Evolutionary conservation across 169 alveolate species (phyloP).

Genomic region (Neospora caninum): DNA sequence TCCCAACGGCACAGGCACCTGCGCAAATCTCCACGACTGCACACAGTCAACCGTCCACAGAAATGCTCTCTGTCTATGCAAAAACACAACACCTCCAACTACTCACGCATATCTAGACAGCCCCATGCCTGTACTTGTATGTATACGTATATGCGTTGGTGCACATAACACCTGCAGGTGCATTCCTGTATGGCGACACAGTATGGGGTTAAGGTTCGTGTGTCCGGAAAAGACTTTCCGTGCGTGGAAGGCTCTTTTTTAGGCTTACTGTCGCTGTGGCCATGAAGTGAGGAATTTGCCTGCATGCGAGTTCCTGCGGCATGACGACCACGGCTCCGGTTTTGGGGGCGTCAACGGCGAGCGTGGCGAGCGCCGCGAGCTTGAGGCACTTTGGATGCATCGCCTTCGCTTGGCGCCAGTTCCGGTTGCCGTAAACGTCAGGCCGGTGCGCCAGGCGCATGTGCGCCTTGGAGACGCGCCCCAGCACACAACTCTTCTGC

Average conservation of each 20-base stretch:
- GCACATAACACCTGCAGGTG: too few relatives aligned
- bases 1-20: too few relatives aligned
- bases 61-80: background rate
- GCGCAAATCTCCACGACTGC: too few relatives aligned
- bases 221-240: too few relatives aligned
- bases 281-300: conserved; percentile 38
- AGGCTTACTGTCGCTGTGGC: conserved; percentile 2
- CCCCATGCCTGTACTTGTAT: background rate
- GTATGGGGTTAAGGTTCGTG: too few relatives aligned
- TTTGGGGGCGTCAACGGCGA: conserved; percentile 81
- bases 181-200: too few relatives aligned
- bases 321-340: conserved; percentile 71
- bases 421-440: background rate
- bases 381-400: conserved; percentile 70
- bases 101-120: background rate
- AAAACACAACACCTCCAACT: too few relatives aligned
- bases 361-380: conserved; percentile 75
- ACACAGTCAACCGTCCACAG: too few relatives aligned
- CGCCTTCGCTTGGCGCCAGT: conserved; percentile 16
- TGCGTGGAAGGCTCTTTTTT: too few relatives aligned
- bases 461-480: conserved; percentile 68
- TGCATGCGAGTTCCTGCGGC: background rate
- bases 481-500: conserved; percentile 65
- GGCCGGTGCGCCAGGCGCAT: conserved; percentile 64
- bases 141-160: too few relatives aligned